These are phyloP conservation scores for Dactylellina cionopaga DNA, from an alignment of 2,329 filamentous ascomycete genomes.

Conservation along the genomic window DNA sequence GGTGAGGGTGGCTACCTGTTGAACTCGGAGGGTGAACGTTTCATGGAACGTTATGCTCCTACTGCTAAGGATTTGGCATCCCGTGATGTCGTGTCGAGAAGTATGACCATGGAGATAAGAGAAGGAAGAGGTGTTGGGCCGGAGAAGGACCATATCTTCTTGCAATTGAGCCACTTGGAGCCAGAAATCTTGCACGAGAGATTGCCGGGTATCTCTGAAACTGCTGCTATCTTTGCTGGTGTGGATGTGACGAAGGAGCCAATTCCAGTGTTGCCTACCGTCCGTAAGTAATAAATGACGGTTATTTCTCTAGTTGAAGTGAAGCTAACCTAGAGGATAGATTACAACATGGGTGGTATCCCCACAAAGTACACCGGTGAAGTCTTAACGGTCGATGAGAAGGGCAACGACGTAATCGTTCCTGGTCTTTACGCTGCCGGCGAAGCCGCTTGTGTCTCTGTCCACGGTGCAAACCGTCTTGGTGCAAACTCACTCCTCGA, in stretches of 20 bases:
- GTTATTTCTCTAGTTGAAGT: background rate
- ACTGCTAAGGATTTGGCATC: conserved; percentile 97
- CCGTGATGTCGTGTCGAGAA: conserved; percentile 94
- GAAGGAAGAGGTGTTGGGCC: conserved; percentile 96
- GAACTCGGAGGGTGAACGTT: conserved; percentile 97
- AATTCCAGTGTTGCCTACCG: conserved; percentile 66
- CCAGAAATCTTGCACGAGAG: conserved; percentile 92
- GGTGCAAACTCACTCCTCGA: conserved; percentile 98
- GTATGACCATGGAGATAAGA: conserved; percentile 98
- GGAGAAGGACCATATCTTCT: conserved; percentile 98
- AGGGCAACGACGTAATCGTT: conserved; percentile 88
- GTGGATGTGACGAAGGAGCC: conserved; percentile 88
- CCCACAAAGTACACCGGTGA: conserved; percentile 97
- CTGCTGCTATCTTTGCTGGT: conserved; percentile 94
- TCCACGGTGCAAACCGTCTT: conserved; percentile 97
- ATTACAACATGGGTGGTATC: conserved; percentile 99
- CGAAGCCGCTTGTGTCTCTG: conserved; percentile 96
- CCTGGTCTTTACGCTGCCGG: conserved; percentile 95
- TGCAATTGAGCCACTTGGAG: conserved; percentile 94
- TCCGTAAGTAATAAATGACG: conserved; percentile 57
- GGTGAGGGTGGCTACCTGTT: conserved; percentile 98
- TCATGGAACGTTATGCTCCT: conserved; percentile 98
- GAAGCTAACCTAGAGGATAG: conserved; percentile 59
- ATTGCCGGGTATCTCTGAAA: conserved; percentile 98
- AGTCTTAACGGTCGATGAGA: conserved; percentile 85